Conservation (phyloP, 2,329 filamentous ascomycete species). For the Coleophoma cylindrospora region DNA sequence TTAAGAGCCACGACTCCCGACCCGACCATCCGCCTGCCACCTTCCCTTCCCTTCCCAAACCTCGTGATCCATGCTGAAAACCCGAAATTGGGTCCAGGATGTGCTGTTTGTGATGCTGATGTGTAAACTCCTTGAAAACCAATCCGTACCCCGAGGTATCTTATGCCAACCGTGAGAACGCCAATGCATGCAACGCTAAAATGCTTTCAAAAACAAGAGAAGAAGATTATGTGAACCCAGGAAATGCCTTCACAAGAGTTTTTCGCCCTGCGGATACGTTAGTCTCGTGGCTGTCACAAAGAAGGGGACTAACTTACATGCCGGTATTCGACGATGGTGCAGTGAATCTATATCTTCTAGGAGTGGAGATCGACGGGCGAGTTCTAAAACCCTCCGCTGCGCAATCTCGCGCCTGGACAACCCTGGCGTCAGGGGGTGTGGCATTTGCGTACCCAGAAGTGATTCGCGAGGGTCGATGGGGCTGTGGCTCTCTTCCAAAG, state of each 20-base stretch:
- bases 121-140: no score
- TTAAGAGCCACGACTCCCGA: no score
- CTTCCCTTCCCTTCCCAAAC: no score
- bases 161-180: not conserved
- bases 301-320: conserved; percentile 10
- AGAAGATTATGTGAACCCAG: conserved; percentile 17
- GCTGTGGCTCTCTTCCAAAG: conserved; percentile 8
- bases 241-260: conserved; percentile 17
- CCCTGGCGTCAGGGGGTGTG: not conserved
- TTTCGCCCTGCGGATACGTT: conserved; percentile 15
- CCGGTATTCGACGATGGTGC: conserved; percentile 7
- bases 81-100: no score
- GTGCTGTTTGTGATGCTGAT: no score
- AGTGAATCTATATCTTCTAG: conserved; percentile 19
- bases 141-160: no score
- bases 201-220: conserved; percentile 3
- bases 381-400: conserved; percentile 17
- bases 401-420: conserved; percentile 14
- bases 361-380: conserved; percentile 13
- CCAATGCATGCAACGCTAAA: conserved; percentile 10
- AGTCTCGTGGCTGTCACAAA: not conserved
- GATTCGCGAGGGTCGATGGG: conserved; percentile 1
- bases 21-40: no score
- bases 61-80: no score
- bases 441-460: conserved; percentile 2